These are phyloP conservation scores for Shiraia bambusicola DNA, from an alignment of 2,329 filamentous ascomycete genomes.

Conservation along the genomic window DNA sequence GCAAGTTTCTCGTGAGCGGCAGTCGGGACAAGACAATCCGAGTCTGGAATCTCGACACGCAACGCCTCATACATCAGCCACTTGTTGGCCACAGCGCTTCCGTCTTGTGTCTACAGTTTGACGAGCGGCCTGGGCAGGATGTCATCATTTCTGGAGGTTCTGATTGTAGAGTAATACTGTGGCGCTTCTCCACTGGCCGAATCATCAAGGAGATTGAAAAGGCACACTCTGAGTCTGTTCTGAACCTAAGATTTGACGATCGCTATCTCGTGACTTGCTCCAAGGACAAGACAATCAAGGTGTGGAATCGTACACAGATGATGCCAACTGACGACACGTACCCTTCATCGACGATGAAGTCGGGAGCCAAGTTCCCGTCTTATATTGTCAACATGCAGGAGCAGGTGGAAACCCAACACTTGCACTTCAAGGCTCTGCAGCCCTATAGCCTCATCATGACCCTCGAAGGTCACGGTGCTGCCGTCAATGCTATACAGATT, in stretches of 20 bases:
- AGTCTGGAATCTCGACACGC: slow-evolving; percentile 85
- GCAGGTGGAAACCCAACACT: slow-evolving; percentile 37
- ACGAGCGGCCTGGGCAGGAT: slow-evolving; percentile 82
- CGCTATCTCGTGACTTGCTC: slow-evolving; percentile 93
- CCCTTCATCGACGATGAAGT: slow-evolving; percentile 44
- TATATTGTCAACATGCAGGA: slow-evolving; percentile 57
- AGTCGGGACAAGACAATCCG: slow-evolving; percentile 86
- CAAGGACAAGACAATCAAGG: slow-evolving; percentile 95
- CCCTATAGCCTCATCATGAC: slow-evolving; percentile 77
- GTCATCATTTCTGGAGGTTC: slow-evolving; percentile 94
- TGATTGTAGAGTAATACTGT: slow-evolving; percentile 86
- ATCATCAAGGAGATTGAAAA: slow-evolving; percentile 72
- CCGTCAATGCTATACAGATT: slow-evolving; percentile 95
- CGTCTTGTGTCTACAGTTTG: slow-evolving; percentile 93
- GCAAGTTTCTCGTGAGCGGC: slow-evolving; percentile 86
- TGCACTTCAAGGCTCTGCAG: slow-evolving; percentile 58
- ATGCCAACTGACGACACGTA: slow-evolving; percentile 44
- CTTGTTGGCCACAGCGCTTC: slow-evolving; percentile 78
- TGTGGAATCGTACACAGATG: slow-evolving; percentile 75
- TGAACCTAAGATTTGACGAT: slow-evolving; percentile 91
- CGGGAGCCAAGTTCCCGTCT: slow-evolving; percentile 51
- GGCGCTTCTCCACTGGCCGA: slow-evolving; percentile 89
- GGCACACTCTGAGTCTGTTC: slow-evolving; percentile 85
- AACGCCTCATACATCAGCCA: slow-evolving; percentile 72
- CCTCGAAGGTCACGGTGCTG: slow-evolving; percentile 81